A percentile compares a stretch with the other conserved stretches of the same genome.
These are phyloP conservation scores for Cinchona pubescens DNA, from an alignment of 257 asterid genomes.

Conservation along the genomic window DNA sequence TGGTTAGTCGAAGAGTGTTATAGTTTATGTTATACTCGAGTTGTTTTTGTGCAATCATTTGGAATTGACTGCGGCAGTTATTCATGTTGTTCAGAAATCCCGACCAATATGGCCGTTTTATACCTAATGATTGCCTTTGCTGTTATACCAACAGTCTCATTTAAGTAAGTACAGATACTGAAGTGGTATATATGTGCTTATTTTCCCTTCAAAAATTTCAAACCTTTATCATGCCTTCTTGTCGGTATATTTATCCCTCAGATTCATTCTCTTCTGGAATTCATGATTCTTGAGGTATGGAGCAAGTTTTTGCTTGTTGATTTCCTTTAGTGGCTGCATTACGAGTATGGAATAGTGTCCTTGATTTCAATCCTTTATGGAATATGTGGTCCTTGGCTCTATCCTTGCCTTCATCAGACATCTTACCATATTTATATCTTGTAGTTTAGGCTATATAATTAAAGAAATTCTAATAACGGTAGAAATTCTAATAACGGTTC, in stretches of 20 bases:
- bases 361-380: background rate
- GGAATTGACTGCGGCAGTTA: conserved; percentile 15
- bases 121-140: conserved; percentile 70
- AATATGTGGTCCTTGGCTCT: background rate
- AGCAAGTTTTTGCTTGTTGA: background rate
- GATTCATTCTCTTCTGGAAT: background rate
- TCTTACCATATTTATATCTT: background rate
- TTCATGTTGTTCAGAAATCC: conserved; percentile 50
- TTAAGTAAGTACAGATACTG: conserved; percentile 56
- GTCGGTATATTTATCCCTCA: background rate
- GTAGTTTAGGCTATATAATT: background rate
- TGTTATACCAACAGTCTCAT: conserved; percentile 74
- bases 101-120: conserved; percentile 56
- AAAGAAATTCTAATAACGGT: background rate
- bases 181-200: background rate
- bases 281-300: background rate
- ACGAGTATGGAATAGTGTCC: background rate
- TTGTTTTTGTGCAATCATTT: background rate
- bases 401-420: background rate
- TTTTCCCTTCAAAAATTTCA: background rate
- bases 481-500: background rate
- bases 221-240: background rate
- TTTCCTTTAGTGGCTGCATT: background rate
- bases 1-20: background rate
- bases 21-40: background rate